Conservation (phyloP, 2,329 filamentous ascomycete genomes). For the Tetracladium maxilliforme region DNA sequence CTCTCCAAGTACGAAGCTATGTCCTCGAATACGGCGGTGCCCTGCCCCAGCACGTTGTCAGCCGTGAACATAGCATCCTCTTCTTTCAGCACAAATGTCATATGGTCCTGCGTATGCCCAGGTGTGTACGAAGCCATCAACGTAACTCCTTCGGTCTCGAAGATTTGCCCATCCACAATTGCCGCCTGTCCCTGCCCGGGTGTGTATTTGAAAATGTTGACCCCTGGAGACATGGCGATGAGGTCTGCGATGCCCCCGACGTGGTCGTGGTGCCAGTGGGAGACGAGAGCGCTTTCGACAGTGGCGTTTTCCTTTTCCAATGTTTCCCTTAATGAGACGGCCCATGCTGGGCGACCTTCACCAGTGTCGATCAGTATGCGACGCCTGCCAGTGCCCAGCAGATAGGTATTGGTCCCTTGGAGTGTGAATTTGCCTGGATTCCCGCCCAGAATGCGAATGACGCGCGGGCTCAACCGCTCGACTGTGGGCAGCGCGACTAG, state of each 20-base stretch:
- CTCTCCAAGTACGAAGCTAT: conserved; percentile 53
- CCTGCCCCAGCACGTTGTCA: conserved; percentile 79
- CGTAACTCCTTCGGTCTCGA: conserved; percentile 44
- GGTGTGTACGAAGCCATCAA: conserved; percentile 52
- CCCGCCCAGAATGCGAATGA: conserved; percentile 74
- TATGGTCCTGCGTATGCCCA: conserved; percentile 73
- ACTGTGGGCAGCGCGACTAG: conserved; percentile 56
- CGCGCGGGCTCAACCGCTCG: conserved; percentile 60
- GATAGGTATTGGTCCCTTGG: conserved; percentile 86
- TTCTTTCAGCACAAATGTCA: conserved; percentile 62
- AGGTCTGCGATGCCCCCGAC: conserved; percentile 62
- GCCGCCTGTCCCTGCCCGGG: conserved; percentile 34
- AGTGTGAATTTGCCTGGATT: conserved; percentile 76
- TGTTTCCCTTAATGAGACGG: conserved; percentile 44
- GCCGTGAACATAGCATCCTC: conserved; percentile 77
- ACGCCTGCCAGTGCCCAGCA: conserved; percentile 59
- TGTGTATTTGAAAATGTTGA: conserved; percentile 50
- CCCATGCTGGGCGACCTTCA: conserved; percentile 65
- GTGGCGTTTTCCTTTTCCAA: conserved; percentile 54
- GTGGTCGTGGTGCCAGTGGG: conserved; percentile 90
- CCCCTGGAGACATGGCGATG: conserved; percentile 43
- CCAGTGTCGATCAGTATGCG: conserved; percentile 85
- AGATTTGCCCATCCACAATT: conserved; percentile 39
- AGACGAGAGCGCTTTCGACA: conserved; percentile 59
- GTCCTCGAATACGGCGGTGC: conserved; percentile 75